Conservation (phyloP, 1,284 basidiomycete genomes). For the Pholiota adiposa region DNA sequence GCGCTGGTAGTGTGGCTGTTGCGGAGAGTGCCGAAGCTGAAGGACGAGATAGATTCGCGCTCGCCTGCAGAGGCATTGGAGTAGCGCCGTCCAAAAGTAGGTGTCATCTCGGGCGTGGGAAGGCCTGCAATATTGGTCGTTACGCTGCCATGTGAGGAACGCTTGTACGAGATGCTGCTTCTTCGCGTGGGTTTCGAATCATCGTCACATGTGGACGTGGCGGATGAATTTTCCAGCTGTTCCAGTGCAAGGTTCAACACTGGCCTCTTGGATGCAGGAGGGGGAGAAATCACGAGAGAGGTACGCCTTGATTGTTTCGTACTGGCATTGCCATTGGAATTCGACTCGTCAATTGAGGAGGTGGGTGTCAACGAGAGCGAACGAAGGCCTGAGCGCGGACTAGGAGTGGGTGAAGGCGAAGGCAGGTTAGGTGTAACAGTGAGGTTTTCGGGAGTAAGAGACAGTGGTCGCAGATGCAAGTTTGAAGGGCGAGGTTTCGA, state of each 20-base stretch:
- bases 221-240: constrained; percentile 18
- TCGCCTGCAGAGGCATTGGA: constrained; percentile 34
- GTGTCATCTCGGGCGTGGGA: constrained; percentile 76
- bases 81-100: constrained; percentile 52
- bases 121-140: constrained; percentile 48
- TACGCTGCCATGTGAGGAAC: constrained; percentile 44
- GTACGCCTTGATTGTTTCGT: constrained; percentile 21
- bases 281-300: constrained; percentile 32
- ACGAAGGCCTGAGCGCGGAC: constrained; percentile 21
- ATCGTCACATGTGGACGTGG: constrained; percentile 16
- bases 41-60: constrained; percentile 8
- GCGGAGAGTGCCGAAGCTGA: neutral
- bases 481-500: constrained; percentile 62
- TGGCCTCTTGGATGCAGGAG: constrained; percentile 21
- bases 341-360: constrained; percentile 25
- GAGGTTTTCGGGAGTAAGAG: constrained; percentile 58
- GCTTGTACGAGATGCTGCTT: constrained; percentile 76
- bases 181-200: constrained; percentile 40
- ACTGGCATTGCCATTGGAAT: constrained; percentile 15
- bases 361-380: constrained; percentile 25
- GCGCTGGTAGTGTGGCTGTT: constrained; percentile 1
- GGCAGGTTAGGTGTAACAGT: constrained; percentile 47
- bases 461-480: constrained; percentile 71
- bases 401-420: constrained; percentile 52
- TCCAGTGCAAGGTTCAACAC: constrained; percentile 27